Base-by-base conservation (phyloP, 2,329 filamentous ascomycete species). In the Diaporthe sp. region DNA sequence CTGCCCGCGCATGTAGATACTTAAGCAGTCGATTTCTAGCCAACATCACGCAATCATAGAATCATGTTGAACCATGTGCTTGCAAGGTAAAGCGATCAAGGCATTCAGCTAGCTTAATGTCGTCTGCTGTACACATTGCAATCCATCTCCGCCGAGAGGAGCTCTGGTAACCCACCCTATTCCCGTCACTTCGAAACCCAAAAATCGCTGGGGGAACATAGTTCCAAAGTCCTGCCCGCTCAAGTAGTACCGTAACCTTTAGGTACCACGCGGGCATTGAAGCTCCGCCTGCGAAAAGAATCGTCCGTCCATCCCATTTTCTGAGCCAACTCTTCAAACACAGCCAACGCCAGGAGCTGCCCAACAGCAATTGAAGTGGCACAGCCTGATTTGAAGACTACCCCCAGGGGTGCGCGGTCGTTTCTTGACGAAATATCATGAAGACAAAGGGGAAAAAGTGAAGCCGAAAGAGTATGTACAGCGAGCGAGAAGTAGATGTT, bases 381-480 rank as follows among this genome's bases (percentile, higher is more conserved):
- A 12, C 10, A 25, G 44, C 47, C 53, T 55, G 25, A 25, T 55
- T 65, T 53, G 47, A 44, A 73, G 58, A 53, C 58, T 44, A 65
- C 71, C 71, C 28, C 71, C 71, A 42, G 58, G 71, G 71, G 47
- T 65, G 71, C 4, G 34, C 71, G 15, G 47, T 42, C 34, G 37
- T 28, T 61, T 37, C 65, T 61, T 34, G 39, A 34, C 47, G 25
- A n/a, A 13, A 34, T 71, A n/a, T 22, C 47, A 71, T 55, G 17
- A 31, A 28, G 20, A 71, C 31, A 67, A 53, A 71, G 37, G 57
- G 57, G 47, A 34, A 71, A 65, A 49, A 39, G 20, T 28, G 42
- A n/a, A 58, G 72, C 37, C 28, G 51, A 47, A 70, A 53, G 51
- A 68, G 20, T 75, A 72, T 73, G 47, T 71, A 77, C 73, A 77